Conservation (phyloP, 441 rosid genomes). For the Eutrema salsugineum region DNA sequence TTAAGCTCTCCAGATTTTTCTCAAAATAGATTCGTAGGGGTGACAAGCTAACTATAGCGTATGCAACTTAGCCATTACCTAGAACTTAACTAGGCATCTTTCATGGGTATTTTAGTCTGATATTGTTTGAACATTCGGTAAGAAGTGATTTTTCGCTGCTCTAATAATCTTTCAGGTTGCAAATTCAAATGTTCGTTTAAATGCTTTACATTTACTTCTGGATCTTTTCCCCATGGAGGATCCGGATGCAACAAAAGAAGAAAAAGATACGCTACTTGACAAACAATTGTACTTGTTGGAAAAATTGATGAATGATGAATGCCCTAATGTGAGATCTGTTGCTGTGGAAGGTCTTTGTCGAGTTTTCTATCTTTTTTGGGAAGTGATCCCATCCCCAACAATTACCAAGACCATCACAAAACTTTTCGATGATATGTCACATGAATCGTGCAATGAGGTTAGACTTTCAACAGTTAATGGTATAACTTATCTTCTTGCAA, state of each 20-base stretch:
- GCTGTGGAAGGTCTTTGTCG: slow-evolving; percentile 98
- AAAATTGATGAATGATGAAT: slow-evolving; percentile 75
- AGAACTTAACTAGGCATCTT: not conserved
- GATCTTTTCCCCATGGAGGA: slow-evolving; percentile 94
- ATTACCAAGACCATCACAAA: slow-evolving; percentile 74
- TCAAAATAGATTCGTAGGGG: not conserved
- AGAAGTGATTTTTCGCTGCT: not conserved
- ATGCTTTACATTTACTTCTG: slow-evolving; percentile 83
- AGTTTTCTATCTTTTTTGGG: slow-evolving; percentile 89
- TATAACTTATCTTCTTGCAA: slow-evolving; percentile 77
- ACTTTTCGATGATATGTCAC: slow-evolving; percentile 69
- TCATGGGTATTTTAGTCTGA: not conserved
- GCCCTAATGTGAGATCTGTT: slow-evolving; percentile 83
- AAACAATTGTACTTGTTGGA: slow-evolving; percentile 88
- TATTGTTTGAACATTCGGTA: not conserved
- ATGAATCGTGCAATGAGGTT: slow-evolving; percentile 73
- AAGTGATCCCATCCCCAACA: slow-evolving; percentile 78
- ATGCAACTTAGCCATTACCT: not conserved
- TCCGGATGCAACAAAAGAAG: slow-evolving; percentile 91
- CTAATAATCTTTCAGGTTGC: slow-evolving; percentile 64
- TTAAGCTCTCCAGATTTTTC: not conserved
- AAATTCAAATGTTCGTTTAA: slow-evolving; percentile 89
- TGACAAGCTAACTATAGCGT: too few species aligned
- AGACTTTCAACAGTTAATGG: slow-evolving; percentile 90
- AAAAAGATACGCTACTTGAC: slow-evolving; percentile 70